Evolutionary conservation across 2,329 filamentous ascomycete species (phyloP), one percentile per base, ranked within the genome.

Genomic region (Aspergillus sp.): DNA sequence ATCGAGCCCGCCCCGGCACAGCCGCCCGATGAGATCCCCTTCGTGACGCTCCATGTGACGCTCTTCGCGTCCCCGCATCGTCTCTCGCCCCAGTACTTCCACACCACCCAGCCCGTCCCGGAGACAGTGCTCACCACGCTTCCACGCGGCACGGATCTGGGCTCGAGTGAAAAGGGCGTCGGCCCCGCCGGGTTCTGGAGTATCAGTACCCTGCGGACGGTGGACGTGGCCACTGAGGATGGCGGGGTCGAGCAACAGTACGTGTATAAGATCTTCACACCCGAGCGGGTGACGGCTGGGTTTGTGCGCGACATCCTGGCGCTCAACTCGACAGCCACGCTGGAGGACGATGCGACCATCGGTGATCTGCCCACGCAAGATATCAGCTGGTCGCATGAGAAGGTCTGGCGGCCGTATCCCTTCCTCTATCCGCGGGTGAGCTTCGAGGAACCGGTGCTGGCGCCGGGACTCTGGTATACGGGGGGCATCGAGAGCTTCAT

Each of bases 401-500:
- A 91, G 56, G 76, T 84, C 32, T 97, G 95, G 83, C 72, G 93
- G 59, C 86, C 88, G 0, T 99, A 97, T 69, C 94, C 94, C 0
- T 86, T 90, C 57, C 84, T 91, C 61, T 83, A 86, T n/a, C 93
- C 93, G 0, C 82, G 91, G 0, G 85, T 91, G 0, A 92, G 88
- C 0, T 99, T 97, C 69, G 91, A 97, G 61, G 88, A 94, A 55
- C 83, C 87, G 3, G 76, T 86, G 57, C 68, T 97, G 3, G 85
- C 70, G 5, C 65, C 66, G 3, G 59, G 66, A 45, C 38, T 78
- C 11, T 78, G 81, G 80, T 86, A 87, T 62, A 85, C 83, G 4
- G 77, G 78, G 48, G 81, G 81, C 0, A 95, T 97, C 41, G 93
- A 97, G 74, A 88, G 88, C 61, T 97, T 99, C 69, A 95, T 97